Percentiles rank a stretch among this genome's conserved stretches.
Conservation (phyloP, 768 basidiomycete species). For the Psilocybe cyanescens region DNA sequence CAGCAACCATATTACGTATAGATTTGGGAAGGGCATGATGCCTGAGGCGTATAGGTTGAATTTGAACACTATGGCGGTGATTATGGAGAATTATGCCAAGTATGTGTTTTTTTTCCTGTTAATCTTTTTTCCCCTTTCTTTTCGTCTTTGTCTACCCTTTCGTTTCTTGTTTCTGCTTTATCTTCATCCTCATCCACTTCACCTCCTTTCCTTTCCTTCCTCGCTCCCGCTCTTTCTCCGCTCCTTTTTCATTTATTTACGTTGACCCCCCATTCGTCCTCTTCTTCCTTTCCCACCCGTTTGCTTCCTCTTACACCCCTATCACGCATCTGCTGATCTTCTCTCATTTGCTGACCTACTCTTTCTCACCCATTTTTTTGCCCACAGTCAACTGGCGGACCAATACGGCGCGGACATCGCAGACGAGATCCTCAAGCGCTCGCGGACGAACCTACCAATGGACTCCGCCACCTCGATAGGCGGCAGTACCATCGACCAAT, state of each 20-base stretch:
- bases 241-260: too few species aligned
- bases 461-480: not conserved
- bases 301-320: not conserved
- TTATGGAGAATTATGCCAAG: constrained; percentile 67
- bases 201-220: not conserved
- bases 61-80: constrained; percentile 69
- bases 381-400: constrained; percentile 63
- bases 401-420: constrained; percentile 68
- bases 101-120: too few species aligned
- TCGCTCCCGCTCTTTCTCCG: not conserved
- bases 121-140: not conserved
- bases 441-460: constrained; percentile 28
- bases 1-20: constrained; percentile 81
- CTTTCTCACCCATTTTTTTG: too few species aligned
- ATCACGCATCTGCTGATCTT: not conserved
- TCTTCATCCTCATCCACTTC: not conserved
- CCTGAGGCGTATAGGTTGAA: constrained; percentile 80
- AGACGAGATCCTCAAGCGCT: constrained; percentile 54
- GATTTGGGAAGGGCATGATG: constrained; percentile 89
- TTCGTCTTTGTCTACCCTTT: not conserved
- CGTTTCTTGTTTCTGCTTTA: not conserved
- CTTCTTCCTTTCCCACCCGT: not conserved
- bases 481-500: not conserved
- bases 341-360: too few species aligned
- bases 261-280: not conserved